These are phyloP conservation scores for Pezicula radicicola DNA, from an alignment of 2,329 filamentous ascomycete genomes.

Conservation along the genomic window DNA sequence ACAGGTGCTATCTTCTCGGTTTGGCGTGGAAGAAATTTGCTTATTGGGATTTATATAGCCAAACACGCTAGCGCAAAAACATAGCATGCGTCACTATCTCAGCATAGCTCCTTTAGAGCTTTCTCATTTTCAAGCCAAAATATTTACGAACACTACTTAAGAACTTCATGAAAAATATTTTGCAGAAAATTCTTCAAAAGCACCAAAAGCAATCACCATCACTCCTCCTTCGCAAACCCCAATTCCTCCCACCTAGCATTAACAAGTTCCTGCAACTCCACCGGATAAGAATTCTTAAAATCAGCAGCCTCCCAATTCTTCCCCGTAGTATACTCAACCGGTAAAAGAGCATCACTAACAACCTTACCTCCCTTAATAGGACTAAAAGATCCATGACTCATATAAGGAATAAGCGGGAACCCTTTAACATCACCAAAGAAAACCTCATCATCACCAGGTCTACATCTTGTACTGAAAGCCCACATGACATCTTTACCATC, in stretches of 20 bases:
- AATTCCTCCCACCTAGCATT: conserved; percentile 30
- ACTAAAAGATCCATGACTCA: conserved; percentile 36
- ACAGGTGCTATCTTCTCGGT: too few species aligned
- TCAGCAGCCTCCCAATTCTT: conserved; percentile 27
- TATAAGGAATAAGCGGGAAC: conserved; percentile 45
- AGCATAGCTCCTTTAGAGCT: too few species aligned
- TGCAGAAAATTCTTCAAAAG: too few species aligned
- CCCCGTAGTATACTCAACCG: conserved; percentile 37
- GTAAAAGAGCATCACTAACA: conserved; percentile 41
- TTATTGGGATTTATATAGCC: too few species aligned
- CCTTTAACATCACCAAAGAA: conserved; percentile 41
- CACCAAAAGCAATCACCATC: not conserved
- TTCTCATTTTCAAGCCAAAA: too few species aligned
- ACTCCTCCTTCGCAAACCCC: conserved; percentile 17
- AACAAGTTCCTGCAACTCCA: conserved; percentile 37
- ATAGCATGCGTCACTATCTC: too few species aligned
- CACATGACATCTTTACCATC: conserved; percentile 44
- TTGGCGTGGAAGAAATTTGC: too few species aligned
- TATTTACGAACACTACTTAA: too few species aligned
- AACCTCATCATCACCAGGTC: conserved; percentile 39
- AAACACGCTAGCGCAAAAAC: too few species aligned
- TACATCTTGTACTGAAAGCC: conserved; percentile 45
- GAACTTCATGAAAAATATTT: too few species aligned
- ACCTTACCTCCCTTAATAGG: conserved; percentile 39
- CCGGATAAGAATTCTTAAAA: conserved; percentile 34